These are phyloP conservation scores for Pseudonitzschia delicatissima DNA, from an alignment of 108 stramenopile genomes.

Conservation along the genomic window DNA sequence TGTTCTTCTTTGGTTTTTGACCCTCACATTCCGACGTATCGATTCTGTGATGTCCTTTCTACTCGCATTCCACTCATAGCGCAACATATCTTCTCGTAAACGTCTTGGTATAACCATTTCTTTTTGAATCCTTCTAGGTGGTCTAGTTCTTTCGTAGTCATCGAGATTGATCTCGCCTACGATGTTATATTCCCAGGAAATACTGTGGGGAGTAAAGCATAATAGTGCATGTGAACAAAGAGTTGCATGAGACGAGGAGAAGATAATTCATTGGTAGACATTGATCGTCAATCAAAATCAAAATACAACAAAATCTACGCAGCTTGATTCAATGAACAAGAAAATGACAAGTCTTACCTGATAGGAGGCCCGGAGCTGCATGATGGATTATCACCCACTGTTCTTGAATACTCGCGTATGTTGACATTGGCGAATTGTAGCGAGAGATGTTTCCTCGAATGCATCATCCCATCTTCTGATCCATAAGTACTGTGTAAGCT, in stretches of 20 bases:
- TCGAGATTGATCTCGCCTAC: conserved; percentile 26
- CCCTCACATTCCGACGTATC: conserved; percentile 53
- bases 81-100: conserved; percentile 55
- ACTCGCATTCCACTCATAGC: conserved; percentile 48
- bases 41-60: conserved; percentile 52
- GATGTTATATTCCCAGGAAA: conserved; percentile 46
- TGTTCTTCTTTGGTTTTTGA: conserved; percentile 56
- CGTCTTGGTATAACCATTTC: conserved; percentile 51
- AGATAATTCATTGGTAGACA: background rate
- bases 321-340: too few relatives aligned
- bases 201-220: conserved; percentile 13
- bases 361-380: conserved; percentile 43
- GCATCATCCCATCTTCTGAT: background rate
- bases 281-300: background rate
- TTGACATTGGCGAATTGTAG: conserved; percentile 36
- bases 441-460: background rate
- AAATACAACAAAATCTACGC: too few relatives aligned
- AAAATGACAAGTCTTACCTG: conserved; percentile 24
- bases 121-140: conserved; percentile 31
- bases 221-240: background rate
- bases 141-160: conserved; percentile 42
- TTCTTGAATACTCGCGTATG: conserved; percentile 53
- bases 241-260: background rate
- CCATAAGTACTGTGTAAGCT: conserved; percentile 42
- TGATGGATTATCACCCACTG: conserved; percentile 55